Conservation (phyloP, 2,329 filamentous ascomycete species). For the Elsinoe fawcettii region DNA sequence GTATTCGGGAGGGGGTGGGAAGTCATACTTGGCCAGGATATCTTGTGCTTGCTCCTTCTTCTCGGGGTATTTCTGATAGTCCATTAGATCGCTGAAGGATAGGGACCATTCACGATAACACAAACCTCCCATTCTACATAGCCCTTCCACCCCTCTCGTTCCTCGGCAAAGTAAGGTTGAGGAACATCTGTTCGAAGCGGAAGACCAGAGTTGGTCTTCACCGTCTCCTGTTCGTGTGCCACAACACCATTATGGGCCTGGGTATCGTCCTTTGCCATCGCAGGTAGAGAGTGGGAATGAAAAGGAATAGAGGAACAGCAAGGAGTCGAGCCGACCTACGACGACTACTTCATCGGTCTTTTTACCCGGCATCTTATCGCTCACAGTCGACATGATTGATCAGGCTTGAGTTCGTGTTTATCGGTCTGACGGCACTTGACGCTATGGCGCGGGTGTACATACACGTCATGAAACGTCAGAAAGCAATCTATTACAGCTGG, state of each 20-base stretch:
- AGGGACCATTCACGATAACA: not conserved
- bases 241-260: not conserved
- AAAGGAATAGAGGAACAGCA: not conserved
- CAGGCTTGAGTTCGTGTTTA: not conserved
- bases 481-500: not conserved
- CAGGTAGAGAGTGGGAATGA: not conserved
- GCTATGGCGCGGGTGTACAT: not conserved
- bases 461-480: constrained; percentile 5
- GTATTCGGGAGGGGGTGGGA: constrained; percentile 41
- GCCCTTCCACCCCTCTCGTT: constrained; percentile 38
- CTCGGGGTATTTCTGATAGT: constrained; percentile 49
- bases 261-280: not conserved
- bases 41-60: constrained; percentile 55
- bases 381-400: not conserved
- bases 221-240: not conserved
- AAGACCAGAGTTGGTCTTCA: constrained; percentile 1
- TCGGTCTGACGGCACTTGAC: constrained; percentile 7
- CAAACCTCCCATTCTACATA: constrained; percentile 59
- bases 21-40: constrained; percentile 46
- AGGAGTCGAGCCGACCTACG: not conserved
- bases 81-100: not conserved
- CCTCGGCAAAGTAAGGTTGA: constrained; percentile 34
- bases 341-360: not conserved
- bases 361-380: not conserved
- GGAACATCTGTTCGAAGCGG: constrained; percentile 1